Base-by-base conservation (phyloP, 192 early-diverging fungal species). In the Geosiphon pyriformis region DNA sequence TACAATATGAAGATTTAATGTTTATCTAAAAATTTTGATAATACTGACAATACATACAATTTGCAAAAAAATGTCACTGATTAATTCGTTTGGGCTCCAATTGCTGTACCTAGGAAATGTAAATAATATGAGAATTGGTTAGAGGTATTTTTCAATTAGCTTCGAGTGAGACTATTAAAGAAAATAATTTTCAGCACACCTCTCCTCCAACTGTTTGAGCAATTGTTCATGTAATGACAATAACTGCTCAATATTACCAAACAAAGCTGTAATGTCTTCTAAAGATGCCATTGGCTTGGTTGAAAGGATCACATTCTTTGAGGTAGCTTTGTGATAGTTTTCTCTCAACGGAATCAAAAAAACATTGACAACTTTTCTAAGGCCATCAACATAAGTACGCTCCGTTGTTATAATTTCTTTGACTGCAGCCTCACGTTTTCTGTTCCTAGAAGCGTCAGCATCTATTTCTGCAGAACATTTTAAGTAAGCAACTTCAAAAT, bases 361-460 rank as follows among this genome's bases (percentile, higher is more conserved):
- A 23, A 71, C 65, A 31, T 84, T 85, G 2, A 91, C 79, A 30
- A 94, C 71, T 35, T 86, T 84, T 63, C 84, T 79, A 52, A 96
- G 72, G 26, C 89, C 86, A 42, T 90, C 80, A 10, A 96, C 92
- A 71, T 96, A 96, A 1, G 92, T 93, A 37, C 83, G 72, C 77
- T 96, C 94, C 2, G 94, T 93, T 55, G 86, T 76, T 27, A 94
- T 69, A 30, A 96, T 84, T 78, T 96, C 94, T 6, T 80, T 82
- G 11, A 90, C 79, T 10, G 65, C 65, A 1, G 55, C 26, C 26
- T 67, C 65, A 31, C 65, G 34, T 20, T 67, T 67, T 30, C 55
- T 47, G 18, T 48, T 67, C 30, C 33, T 57, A 29, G 54, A 2
- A 53, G 54, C 10, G 46, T 17, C 4, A 27, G 11, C 2, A 29